Base-by-base conservation (phyloP, 2,329 filamentous ascomycete genomes). In the Microsporum audouinii region DNA sequence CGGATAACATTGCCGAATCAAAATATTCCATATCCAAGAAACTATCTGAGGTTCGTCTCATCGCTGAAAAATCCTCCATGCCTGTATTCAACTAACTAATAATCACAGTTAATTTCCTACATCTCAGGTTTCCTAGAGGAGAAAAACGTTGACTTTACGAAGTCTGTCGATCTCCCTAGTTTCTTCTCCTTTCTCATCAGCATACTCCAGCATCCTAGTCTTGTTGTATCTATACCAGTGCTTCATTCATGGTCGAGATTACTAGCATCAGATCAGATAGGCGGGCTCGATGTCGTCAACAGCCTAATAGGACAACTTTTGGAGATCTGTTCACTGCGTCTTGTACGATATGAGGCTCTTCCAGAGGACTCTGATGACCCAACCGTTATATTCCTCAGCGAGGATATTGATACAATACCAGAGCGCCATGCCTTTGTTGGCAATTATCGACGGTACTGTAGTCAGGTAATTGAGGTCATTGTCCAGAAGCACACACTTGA, bases 21-120 rank as follows among this genome's bases (percentile, higher is more conserved):
- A 95, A 91, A 71, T 97, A 99, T 71, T 85, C 89, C 60, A 85
- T 96, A 66, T 85, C 89, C 45, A 97, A 97, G 77, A 96, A 95
- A 74, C 84, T 97, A 55, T 91, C 91, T 0, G 94, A 99, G 82
- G 88, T 91, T 80, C 66, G 76, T 23, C 49, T 58, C 41, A 31
- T 56, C 60, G 14, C 43, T 36, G 41, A 36, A 53, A 49, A 39
- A 60, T 56, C 49, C 60, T 34, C 14, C 7, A 61, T 39, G 17
- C 12, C 14, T 59, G 6, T 57, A 41, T n/a, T 43, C 38, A 36
- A 41, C 43, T 23, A 36, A 57, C 59, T 43, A 64, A 59, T 56
- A 45, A 23, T 57, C 14, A 55, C 65, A 94, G 88, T 84, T 96
- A 77, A 79, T 96, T 7, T 92, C 91, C 29, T 89, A 88, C 68